Base-by-base conservation (phyloP, 208 protist species). In the Trypanosoma caninum region DNA sequence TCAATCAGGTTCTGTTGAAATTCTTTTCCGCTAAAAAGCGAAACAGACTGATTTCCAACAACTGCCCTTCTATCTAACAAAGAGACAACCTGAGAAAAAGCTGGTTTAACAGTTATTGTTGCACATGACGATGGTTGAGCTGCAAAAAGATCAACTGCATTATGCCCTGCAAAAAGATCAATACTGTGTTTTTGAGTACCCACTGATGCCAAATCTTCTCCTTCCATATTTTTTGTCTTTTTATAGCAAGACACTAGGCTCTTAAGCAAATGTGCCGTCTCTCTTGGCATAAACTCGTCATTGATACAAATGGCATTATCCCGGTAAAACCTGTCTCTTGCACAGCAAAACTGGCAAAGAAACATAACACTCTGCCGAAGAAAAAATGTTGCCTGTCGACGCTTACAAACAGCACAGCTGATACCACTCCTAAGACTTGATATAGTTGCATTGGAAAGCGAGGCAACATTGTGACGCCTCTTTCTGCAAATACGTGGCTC, bases 221-320 rank as follows among this genome's bases (percentile, higher is more conserved):
- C 34, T 41, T 46, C 25, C 23, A 35, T 8, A 28, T 27, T n/a
- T 22, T 47, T 56, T 34, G n/a, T 27, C 22, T 35, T 34, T 47
- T 75, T 60, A 41, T 84, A 74, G 62, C 77, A 75, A 2, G 13
- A 16, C 13, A 70, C 68, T 11, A 92, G 65, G 16, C 76, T 41
- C 18, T 63, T 67, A 48, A 93, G 70, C 13, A 93, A 66, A 40
- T 82, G 82, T 16, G 50, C 65, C 23, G 54, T 69, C 28, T 78
- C 62, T 45, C 58, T 37, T 23, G 72, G 71, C 63, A 91, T 84
- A 35, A 59, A 63, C 53, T 93, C 87, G 41, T 93, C 83, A 69
- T 93, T 93, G 59, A 93, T 82, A 74, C 87, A 93, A 10, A 90
- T 44, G 1, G 76, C 76, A 31, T 87, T 71, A n/a, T 87, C 81